These are phyloP conservation scores for Stygiomarasmius scandens DNA, from an alignment of 1,284 basidiomycete genomes.

Conservation along the genomic window DNA sequence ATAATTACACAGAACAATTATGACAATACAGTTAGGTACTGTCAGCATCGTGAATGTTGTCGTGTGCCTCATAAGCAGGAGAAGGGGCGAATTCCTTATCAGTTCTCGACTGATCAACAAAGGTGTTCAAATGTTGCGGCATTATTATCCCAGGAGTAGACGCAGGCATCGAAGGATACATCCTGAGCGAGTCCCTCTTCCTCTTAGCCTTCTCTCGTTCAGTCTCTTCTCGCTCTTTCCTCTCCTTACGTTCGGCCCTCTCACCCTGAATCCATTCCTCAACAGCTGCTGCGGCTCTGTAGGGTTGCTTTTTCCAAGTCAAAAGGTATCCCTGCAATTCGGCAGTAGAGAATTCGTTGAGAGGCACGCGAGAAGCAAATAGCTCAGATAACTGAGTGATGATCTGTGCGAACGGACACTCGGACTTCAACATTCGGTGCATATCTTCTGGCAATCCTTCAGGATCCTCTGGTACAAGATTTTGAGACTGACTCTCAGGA, in stretches of 20 bases:
- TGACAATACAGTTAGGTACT: too few species aligned
- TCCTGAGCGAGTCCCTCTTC: conserved; percentile 18
- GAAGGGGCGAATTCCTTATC: too few species aligned
- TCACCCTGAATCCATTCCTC: conserved; percentile 45
- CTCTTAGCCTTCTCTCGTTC: conserved; percentile 29
- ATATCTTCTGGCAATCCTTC: background rate
- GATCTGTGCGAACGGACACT: background rate
- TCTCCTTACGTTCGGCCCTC: conserved; percentile 32
- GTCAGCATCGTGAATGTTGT: too few species aligned
- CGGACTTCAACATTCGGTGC: background rate
- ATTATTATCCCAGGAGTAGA: background rate
- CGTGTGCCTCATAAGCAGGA: too few species aligned
- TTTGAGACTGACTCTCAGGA: conserved; percentile 23
- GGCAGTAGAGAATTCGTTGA: conserved; percentile 55
- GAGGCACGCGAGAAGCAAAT: conserved; percentile 49
- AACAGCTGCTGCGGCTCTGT: conserved; percentile 39
- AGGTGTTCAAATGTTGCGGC: too few species aligned
- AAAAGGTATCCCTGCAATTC: conserved; percentile 63
- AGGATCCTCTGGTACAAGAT: background rate
- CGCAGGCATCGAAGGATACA: background rate
- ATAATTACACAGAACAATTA: too few species aligned
- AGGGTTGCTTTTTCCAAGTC: conserved; percentile 48
- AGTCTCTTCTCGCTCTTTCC: conserved; percentile 29
- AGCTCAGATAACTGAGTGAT: conserved; percentile 33
- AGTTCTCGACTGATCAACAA: too few species aligned